Evolutionary conservation across 2,329 filamentous ascomycete genomes (phyloP).

Genomic region (Trichoderma sp.): DNA sequence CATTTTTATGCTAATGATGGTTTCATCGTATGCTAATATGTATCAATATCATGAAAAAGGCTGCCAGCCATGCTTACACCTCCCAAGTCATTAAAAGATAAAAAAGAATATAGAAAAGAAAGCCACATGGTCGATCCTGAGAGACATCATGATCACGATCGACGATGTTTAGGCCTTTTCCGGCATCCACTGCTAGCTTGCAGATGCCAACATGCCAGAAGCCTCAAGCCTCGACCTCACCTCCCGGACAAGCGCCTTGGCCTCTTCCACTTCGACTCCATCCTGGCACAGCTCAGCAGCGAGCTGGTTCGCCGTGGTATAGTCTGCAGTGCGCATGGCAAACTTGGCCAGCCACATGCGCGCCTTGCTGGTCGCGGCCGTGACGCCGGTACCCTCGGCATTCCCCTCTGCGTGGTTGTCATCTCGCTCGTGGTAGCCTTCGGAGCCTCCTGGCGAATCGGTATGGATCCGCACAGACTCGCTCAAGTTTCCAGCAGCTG

Average conservation of each 20-base stretch:
- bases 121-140: background rate
- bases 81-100: background rate
- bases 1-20: background rate
- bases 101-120: background rate
- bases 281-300: slow-evolving; percentile 94
- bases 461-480: slow-evolving; percentile 60
- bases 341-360: slow-evolving; percentile 90
- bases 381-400: slow-evolving; percentile 75
- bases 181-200: slow-evolving; percentile 31
- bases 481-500: slow-evolving; percentile 46
- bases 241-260: slow-evolving; percentile 88
- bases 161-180: slow-evolving; percentile 1
- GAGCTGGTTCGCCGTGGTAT: slow-evolving; percentile 74
- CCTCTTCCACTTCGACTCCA: slow-evolving; percentile 94
- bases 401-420: slow-evolving; percentile 39
- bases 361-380: slow-evolving; percentile 87
- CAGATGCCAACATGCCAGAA: slow-evolving; percentile 39
- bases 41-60: background rate
- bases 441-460: slow-evolving; percentile 52
- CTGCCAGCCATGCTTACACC: background rate
- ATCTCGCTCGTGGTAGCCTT: slow-evolving; percentile 44
- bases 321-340: slow-evolving; percentile 76
- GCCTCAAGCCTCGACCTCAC: slow-evolving; percentile 75
- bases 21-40: background rate
- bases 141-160: background rate